Conservation (phyloP, 306 rosid species). For the Quercus cerris region DNA sequence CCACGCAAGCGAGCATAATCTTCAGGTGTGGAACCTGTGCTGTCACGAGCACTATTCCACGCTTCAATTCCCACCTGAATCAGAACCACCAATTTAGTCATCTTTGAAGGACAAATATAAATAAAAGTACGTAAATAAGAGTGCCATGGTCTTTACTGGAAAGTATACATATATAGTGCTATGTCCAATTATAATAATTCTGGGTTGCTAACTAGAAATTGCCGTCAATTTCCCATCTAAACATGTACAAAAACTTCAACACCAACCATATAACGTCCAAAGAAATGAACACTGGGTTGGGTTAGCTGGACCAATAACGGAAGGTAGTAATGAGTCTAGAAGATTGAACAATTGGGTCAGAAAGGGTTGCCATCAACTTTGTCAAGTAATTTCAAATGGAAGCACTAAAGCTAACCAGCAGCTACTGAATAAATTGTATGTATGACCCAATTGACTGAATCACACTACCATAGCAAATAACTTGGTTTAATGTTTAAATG, state of each 20-base stretch:
- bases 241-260: background rate
- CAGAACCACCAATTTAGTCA: slow-evolving; percentile 1
- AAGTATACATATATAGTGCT: background rate
- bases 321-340: background rate
- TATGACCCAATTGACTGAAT: background rate
- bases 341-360: background rate
- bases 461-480: background rate
- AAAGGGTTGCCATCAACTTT: background rate
- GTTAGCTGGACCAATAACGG: background rate
- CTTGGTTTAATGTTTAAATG: background rate
- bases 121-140: background rate
- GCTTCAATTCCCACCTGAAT: slow-evolving; percentile 88
- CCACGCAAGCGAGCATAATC: slow-evolving; percentile 79
- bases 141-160: background rate
- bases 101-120: background rate
- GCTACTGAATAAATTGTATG: background rate
- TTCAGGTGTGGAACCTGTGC: slow-evolving; percentile 77
- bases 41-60: slow-evolving; percentile 72
- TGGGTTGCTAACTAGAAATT: too few relatives aligned
- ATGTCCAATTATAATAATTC: too few relatives aligned
- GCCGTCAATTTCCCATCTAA: background rate
- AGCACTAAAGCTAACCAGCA: background rate
- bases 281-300: background rate
- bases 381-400: background rate
- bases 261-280: background rate